Conservation (phyloP, 495 filamentous ascomycete genomes). For the Daldinia concentrica region DNA sequence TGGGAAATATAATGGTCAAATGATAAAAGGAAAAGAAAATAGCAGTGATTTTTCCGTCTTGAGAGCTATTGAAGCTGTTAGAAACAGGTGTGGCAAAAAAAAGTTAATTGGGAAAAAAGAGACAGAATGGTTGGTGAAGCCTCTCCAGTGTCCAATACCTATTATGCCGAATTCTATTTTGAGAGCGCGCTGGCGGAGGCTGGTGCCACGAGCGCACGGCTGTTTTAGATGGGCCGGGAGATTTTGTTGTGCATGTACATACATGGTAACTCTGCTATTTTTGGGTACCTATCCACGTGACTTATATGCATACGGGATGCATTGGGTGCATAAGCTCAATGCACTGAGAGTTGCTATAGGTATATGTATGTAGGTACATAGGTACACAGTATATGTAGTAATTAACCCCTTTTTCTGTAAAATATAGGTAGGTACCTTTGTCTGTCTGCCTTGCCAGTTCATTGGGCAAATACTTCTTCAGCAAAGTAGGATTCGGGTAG, state of each 20-base stretch:
- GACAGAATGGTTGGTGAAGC: constrained; percentile 23
- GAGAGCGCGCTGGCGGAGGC: constrained; percentile 35
- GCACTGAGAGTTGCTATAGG: neutral
- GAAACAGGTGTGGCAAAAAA: constrained; percentile 18
- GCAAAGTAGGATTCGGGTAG: constrained; percentile 30
- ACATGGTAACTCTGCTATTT: constrained; percentile 19
- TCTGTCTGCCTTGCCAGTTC: neutral
- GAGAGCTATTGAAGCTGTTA: neutral
- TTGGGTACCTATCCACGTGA: constrained; percentile 35
- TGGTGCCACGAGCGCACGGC: constrained; percentile 40
- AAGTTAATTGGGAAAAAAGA: constrained; percentile 23
- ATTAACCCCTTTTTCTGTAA: constrained; percentile 4
- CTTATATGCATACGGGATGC: neutral
- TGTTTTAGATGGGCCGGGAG: constrained; percentile 43
- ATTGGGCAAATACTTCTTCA: constrained; percentile 20
- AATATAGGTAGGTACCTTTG: neutral
- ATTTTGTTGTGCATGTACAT: constrained; percentile 16
- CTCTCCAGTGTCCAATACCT: constrained; percentile 28
- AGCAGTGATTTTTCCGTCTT: neutral
- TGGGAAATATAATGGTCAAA: neutral
- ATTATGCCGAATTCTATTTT: constrained; percentile 45
- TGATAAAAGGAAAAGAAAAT: neutral
- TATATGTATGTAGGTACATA: too few relatives aligned
- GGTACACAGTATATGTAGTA: neutral
- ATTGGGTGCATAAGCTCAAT: neutral